phyloP scores from a whole-genome alignment of 169 alveolate species.

The Plasmodium adleri region DNA sequence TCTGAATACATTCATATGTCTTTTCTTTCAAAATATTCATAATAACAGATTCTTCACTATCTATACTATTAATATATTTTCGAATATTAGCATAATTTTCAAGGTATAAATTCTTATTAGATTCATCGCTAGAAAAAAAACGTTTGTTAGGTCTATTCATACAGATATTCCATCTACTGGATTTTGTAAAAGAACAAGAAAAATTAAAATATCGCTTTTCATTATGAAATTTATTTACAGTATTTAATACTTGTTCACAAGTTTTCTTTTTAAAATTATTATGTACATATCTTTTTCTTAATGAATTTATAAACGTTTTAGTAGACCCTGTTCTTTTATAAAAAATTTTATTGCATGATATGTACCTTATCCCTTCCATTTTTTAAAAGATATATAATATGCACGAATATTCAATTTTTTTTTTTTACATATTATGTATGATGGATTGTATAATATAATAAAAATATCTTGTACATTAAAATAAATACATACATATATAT shows the following conservation, averaged over 20 bases:
- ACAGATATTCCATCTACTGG: not conserved
- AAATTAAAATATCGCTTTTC: conserved; percentile 20
- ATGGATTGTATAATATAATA: not conserved
- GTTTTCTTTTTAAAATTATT: not conserved
- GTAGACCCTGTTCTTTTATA: conserved; percentile 1
- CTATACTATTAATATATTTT: conserved; percentile 62
- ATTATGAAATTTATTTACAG: conserved; percentile 15
- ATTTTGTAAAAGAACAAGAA: not conserved
- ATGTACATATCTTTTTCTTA: conserved; percentile 19
- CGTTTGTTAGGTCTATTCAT: conserved; percentile 2
- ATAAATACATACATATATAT: not conserved
- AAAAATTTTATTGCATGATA: not conserved
- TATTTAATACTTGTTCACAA: conserved; percentile 17
- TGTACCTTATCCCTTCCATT: conserved; percentile 20
- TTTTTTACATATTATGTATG: not conserved
- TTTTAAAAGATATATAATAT: not conserved
- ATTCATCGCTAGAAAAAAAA: conserved; percentile 40
- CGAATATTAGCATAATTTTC: conserved; percentile 54
- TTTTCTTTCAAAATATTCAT: conserved; percentile 68
- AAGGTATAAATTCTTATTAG: conserved; percentile 31
- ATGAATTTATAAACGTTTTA: not conserved
- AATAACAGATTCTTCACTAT: conserved; percentile 69
- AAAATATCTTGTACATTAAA: too few relatives aligned
- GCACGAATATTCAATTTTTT: not conserved
- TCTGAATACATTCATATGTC: conserved; percentile 73